Base-by-base conservation (phyloP, 192 early-diverging fungal species). In the Spinellus fusiger region DNA sequence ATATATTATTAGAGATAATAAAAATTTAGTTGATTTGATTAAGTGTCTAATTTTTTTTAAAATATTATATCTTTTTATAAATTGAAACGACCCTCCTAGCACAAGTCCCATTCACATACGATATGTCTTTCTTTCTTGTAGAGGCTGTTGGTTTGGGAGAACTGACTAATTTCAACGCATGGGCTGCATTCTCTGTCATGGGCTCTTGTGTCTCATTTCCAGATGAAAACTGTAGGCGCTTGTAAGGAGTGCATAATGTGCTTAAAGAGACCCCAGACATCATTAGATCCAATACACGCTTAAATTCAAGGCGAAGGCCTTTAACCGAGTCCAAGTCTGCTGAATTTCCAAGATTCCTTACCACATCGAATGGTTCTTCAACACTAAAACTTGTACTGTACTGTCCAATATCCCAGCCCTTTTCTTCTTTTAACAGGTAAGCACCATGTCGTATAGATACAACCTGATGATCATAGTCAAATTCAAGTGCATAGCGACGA, bases 361-460 rank as follows among this genome's bases (percentile, higher is more conserved):
- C 79, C 0, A 87, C 86, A 61, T 92, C 85, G 62, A 98, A 92
- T 6, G 94, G 94, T 73, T 96, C 94, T 61, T 98, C 95, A 13
- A 96, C 85, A 68, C 94, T 94, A 20, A 98, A 76, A 48, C 89
- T 69, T 33, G 80, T 78, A 59, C 83, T 85, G 15, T 80, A 70
- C 26, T 77, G 78, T 26, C 87, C 79, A 2, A 76, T 85, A 61
- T 94, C 84, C 94, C 95, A 98, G 13, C 87, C 89, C 71, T 94
- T 95, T 46, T 86, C 81, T 25, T 65, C 73, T 73, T 98, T 96
- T 12, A 79, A 82, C 62, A 96, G 65, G 40, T 86, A 82, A 32
- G 83, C 71, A 2, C 94, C 95, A 31, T 88, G 81, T 28, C 93
- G 77, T 27, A 95, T 78, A 32, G 87, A 89, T 25, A 92, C 84